Conservation (phyloP, 129 eudicot genomes). For the Kitagawia praeruptora region DNA sequence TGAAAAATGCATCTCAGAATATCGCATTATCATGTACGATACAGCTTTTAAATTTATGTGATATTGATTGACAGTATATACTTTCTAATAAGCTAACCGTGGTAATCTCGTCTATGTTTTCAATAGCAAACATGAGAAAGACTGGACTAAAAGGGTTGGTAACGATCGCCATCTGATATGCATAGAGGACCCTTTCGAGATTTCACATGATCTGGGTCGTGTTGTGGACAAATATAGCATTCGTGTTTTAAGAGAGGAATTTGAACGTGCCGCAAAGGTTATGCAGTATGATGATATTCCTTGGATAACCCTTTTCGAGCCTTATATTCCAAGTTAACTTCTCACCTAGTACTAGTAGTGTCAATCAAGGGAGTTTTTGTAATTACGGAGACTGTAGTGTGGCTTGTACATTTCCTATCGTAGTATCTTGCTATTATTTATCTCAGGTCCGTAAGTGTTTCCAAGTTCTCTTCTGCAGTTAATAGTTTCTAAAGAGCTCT, state of each 20-base stretch:
- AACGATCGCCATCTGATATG: conserved; percentile 93
- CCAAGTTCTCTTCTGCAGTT: background rate
- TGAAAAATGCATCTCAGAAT: background rate
- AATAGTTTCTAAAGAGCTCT: background rate
- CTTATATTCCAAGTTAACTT: conserved; percentile 49
- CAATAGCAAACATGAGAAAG: conserved; percentile 70
- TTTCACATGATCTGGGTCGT: conserved; percentile 86
- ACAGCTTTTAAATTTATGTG: background rate
- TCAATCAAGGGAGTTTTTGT: conserved; percentile 1
- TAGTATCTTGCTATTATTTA: background rate
- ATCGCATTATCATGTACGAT: background rate
- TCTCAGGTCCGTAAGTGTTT: background rate
- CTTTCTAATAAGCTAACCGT: background rate
- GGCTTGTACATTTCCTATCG: background rate
- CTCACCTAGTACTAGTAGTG: conserved; percentile 6
- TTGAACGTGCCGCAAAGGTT: conserved; percentile 86
- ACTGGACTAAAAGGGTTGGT: conserved; percentile 84
- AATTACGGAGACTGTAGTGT: background rate
- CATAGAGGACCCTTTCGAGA: conserved; percentile 94
- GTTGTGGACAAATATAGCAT: conserved; percentile 89
- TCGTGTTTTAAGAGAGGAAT: conserved; percentile 82
- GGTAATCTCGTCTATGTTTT: background rate
- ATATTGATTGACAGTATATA: background rate
- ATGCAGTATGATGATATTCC: conserved; percentile 75
- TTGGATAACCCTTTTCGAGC: conserved; percentile 63